Conservation (phyloP, 2,329 filamentous ascomycete species). For the Colletotrichum lini region DNA sequence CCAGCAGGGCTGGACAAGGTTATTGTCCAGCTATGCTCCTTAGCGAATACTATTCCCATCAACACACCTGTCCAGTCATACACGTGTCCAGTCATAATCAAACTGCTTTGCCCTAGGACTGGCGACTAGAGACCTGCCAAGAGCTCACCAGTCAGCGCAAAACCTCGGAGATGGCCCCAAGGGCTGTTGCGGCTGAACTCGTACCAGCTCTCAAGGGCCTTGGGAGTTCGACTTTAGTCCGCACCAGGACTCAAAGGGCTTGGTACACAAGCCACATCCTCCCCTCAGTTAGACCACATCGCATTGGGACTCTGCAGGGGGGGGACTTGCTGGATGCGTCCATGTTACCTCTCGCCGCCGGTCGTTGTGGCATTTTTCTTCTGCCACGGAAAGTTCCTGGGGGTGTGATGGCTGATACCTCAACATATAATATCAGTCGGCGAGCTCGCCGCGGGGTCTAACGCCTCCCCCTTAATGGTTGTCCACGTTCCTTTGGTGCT, state of each 20-base stretch:
- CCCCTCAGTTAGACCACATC: background rate
- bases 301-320: background rate
- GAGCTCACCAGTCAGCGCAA: background rate
- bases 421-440: background rate
- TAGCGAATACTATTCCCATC: too few relatives aligned
- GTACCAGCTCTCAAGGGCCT: slow-evolving; percentile 1
- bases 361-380: background rate
- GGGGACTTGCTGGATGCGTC: background rate
- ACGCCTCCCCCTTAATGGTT: background rate
- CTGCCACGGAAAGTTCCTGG: background rate
- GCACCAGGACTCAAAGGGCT: background rate
- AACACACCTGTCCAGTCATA: too few relatives aligned
- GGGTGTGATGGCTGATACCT: background rate
- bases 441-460: background rate
- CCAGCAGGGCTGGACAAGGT: background rate
- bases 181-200: slow-evolving; percentile 25
- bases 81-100: too few relatives aligned
- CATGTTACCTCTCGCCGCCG: background rate
- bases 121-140: slow-evolving; percentile 1
- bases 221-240: background rate
- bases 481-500: background rate
- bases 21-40: background rate
- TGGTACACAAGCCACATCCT: slow-evolving; percentile 3
- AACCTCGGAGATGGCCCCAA: slow-evolving; percentile 17
- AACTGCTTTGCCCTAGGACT: background rate